These are phyloP conservation scores for Sophora flavescens DNA, from an alignment of 306 rosid species.

Conservation along the genomic window DNA sequence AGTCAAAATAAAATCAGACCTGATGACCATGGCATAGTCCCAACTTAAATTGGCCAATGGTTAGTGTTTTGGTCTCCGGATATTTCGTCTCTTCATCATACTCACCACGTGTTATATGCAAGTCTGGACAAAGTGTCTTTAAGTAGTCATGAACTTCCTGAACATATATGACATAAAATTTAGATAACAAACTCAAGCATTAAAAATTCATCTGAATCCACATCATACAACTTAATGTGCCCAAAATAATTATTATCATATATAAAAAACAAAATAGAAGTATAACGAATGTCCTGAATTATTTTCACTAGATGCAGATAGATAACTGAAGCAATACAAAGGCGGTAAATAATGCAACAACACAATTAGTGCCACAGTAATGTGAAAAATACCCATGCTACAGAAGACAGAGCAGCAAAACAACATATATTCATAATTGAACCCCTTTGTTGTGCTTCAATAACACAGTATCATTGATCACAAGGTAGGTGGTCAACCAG, in stretches of 20 bases:
- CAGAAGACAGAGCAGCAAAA: neutral
- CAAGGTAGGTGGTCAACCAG: neutral
- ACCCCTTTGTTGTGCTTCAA: neutral
- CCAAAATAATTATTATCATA: neutral
- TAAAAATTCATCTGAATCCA: neutral
- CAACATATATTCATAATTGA: neutral
- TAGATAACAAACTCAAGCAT: conserved; percentile 18
- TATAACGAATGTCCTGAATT: neutral
- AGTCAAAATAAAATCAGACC: conserved; percentile 57
- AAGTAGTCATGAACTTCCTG: conserved; percentile 99
- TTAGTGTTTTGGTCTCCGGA: conserved; percentile 96
- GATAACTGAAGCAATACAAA: conserved; percentile 4
- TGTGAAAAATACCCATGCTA: neutral
- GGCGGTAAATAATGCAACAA: neutral
- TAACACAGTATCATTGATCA: neutral
- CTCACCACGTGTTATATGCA: conserved; percentile 95
- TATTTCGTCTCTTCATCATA: conserved; percentile 89
- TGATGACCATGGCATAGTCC: conserved; percentile 99
- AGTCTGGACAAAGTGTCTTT: conserved; percentile 95
- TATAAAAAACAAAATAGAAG: conserved; percentile 9
- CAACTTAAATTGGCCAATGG: conserved; percentile 96
- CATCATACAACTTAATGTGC: conserved; percentile 28
- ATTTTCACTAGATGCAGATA: neutral
- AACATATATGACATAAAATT: conserved; percentile 34
- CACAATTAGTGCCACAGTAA: neutral